Percentiles rank a stretch among this genome's conserved stretches.
Evolutionary conservation across 495 filamentous ascomycete species (phyloP).

Genomic region (Aspergillus taichungensis): DNA sequence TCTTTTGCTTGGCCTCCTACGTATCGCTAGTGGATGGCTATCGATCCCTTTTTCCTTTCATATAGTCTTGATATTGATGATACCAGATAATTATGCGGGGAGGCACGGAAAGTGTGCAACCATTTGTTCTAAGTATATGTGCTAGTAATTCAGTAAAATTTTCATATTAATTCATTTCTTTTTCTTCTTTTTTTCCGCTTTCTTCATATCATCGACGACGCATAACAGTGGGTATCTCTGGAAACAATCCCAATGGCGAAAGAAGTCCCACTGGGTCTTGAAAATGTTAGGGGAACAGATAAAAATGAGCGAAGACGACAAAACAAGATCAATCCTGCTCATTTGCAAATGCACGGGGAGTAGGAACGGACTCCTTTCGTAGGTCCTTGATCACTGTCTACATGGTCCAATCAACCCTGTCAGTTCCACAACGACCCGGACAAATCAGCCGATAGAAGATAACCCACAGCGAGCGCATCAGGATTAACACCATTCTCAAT

Average conservation of each 20-base stretch:
- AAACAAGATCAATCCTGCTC: conserved; percentile 8
- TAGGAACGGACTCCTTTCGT: conserved; percentile 44
- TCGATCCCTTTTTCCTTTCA: conserved; percentile 1
- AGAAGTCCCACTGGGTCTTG: not conserved
- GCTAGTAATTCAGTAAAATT: too few relatives aligned
- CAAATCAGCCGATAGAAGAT: not conserved
- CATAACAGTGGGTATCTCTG: too few relatives aligned
- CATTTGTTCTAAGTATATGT: not conserved
- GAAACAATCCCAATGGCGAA: not conserved
- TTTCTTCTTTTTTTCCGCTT: not conserved
- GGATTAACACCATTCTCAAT: conserved; percentile 97
- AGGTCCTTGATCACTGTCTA: conserved; percentile 69
- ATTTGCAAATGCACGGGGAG: conserved; percentile 12
- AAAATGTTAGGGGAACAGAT: not conserved
- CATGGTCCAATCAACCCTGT: not conserved
- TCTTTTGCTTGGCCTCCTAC: not conserved
- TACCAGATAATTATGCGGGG: conserved; percentile 12
- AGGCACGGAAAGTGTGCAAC: not conserved
- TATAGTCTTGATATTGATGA: conserved; percentile 8
- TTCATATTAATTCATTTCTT: not conserved
- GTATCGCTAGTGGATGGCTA: not conserved
- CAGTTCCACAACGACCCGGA: not conserved
- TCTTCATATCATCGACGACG: not conserved
- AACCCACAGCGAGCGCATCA: conserved; percentile 79
- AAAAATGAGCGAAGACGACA: not conserved